Evolutionary conservation across 352 stramenopile species (phyloP).

Genomic region (Globisporangium mamillatum): DNA sequence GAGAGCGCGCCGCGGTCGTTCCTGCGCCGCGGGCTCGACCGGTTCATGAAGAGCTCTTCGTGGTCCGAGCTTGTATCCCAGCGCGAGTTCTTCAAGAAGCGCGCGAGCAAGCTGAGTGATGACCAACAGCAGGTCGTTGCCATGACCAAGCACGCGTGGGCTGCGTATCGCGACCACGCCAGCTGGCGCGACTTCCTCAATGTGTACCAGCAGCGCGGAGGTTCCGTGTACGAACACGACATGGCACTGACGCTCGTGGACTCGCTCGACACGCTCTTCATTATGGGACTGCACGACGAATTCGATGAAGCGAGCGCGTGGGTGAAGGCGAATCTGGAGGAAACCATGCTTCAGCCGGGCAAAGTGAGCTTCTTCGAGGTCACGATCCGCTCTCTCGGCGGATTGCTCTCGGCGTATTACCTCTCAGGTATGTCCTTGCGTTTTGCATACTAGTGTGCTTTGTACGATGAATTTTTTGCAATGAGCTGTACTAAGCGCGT

Average conservation of each 20-base stretch:
- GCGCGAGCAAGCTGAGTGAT: conserved; percentile 21
- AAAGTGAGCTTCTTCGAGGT: conserved; percentile 63
- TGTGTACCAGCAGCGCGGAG: conserved; percentile 21
- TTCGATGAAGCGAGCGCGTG: conserved; percentile 60
- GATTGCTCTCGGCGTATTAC: conserved; percentile 52
- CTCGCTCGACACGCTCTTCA: conserved; percentile 65
- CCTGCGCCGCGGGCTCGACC: not conserved
- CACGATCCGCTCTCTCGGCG: conserved; percentile 55
- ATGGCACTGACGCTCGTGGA: conserved; percentile 67
- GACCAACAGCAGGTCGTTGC: conserved; percentile 46
- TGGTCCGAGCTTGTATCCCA: not conserved
- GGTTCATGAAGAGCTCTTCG: not conserved
- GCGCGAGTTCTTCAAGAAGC: conserved; percentile 28
- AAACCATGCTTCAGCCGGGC: conserved; percentile 29
- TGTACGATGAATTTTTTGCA: not conserved
- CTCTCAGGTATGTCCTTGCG: conserved; percentile 30
- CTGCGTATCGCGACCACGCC: conserved; percentile 40
- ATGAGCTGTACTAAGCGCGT: not conserved
- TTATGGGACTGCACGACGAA: conserved; percentile 58
- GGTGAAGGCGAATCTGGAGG: conserved; percentile 40
- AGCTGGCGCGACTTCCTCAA: conserved; percentile 41
- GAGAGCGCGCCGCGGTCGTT: not conserved
- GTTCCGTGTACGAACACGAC: conserved; percentile 43
- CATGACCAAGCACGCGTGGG: conserved; percentile 59
- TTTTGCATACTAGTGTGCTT: not conserved